Base-by-base conservation (phyloP, 768 basidiomycete species). In the Tricholoma sp. region DNA sequence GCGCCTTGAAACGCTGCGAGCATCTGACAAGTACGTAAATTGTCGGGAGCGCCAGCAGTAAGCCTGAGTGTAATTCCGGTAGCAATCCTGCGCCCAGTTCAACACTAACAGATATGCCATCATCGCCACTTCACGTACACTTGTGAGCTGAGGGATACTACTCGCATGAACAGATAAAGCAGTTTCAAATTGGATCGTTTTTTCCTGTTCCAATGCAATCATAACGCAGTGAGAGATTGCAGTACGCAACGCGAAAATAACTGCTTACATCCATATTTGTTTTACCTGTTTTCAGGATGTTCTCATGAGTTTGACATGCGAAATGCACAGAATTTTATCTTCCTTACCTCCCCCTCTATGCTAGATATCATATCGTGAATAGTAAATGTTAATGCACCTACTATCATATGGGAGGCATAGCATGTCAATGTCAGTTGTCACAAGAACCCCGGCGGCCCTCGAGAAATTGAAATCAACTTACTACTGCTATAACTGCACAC, bases 401-500 rank as follows among this genome's bases (percentile, higher is more conserved):
- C 67, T 68, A 39, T 12, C 46, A 57, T 35, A 3, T 37, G 27
- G 29, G 47, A 34, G 12, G 11, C 24, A 27, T 27, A 32, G 10
- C 3, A 47, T 11, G 54, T 37, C 24, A 55, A 47, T 11, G 54
- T 37, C 24, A 55, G 34, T 14, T 11, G 6, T 14, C 11, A 27
- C 24, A 27, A 27, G 3, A 27, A 27, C 3, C 24, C 24, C 24
- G 24, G 24, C 2, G 24, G 24, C 24, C 24, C 24, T 27, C 24
- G 24, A 27, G 24, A 27, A 27, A 27, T 3, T 10, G 39, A 39
- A 29, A n/a, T 31, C 5, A 16, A 59, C 67, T 59, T 29, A 66
- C 67, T 61, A 10, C 62, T 60, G 37, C 61, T 65, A 58, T 66
- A 68, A 54, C 66, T 66, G 58, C 66, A 66, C 24, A 52, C 50